phyloP scores from a whole-genome alignment of 1,284 basidiomycete species.

The Trichosporon coremiiforme region DNA sequence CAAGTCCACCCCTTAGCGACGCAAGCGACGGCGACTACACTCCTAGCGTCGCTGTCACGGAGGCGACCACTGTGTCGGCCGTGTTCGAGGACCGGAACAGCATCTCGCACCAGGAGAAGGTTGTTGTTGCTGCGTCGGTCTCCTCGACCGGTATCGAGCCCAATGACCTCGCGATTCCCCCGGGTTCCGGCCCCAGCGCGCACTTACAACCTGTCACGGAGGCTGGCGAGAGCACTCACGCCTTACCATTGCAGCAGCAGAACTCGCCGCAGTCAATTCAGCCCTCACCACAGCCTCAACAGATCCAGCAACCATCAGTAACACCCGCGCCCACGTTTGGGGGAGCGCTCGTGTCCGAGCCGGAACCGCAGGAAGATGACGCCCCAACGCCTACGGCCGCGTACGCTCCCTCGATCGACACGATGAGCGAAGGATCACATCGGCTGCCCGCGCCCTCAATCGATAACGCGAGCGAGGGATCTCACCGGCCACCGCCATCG shows the following conservation, averaged over 20 bases:
- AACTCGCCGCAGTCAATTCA: not conserved
- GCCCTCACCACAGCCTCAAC: not conserved
- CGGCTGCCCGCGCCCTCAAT: not conserved
- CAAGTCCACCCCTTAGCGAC: conserved; percentile 52
- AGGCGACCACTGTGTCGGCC: conserved; percentile 17
- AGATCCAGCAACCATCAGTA: not conserved
- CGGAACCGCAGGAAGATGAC: conserved; percentile 2
- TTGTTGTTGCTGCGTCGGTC: not conserved
- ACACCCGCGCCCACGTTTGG: conserved; percentile 2
- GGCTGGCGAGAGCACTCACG: conserved; percentile 26
- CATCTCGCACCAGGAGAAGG: not conserved
- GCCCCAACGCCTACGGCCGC: not conserved
- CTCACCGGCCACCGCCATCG: conserved; percentile 5
- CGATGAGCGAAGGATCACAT: conserved; percentile 1
- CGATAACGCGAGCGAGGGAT: conserved; percentile 1
- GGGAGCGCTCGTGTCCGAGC: not conserved
- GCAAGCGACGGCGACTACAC: conserved; percentile 24
- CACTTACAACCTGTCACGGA: conserved; percentile 20
- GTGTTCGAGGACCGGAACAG: not conserved
- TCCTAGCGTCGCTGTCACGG: conserved; percentile 24
- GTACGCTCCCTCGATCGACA: conserved; percentile 8
- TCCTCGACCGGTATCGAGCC: not conserved
- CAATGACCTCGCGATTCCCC: not conserved
- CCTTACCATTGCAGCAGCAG: conserved; percentile 19
- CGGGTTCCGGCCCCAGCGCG: not conserved